Conservation (phyloP, 2,329 filamentous ascomycete genomes). For the Coniochaeta sp. region DNA sequence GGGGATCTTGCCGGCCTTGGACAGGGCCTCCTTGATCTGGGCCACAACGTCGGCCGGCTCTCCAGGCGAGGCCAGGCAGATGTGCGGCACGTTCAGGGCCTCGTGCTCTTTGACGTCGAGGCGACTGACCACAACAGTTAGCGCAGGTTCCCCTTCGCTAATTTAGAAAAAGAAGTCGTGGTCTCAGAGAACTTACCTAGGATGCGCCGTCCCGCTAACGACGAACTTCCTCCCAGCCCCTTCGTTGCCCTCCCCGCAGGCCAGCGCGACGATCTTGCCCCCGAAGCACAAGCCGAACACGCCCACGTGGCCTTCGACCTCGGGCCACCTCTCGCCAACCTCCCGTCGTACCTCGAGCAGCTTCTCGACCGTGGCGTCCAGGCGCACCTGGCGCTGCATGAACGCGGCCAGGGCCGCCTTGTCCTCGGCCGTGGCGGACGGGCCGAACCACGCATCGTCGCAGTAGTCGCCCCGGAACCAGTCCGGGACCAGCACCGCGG, state of each 20-base stretch:
- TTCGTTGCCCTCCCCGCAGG: conserved; percentile 26
- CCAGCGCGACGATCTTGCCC: conserved; percentile 29
- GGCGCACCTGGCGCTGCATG: conserved; percentile 19
- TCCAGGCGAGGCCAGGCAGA: conserved; percentile 41
- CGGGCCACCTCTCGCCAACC: conserved; percentile 23
- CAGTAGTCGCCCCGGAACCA: conserved; percentile 29
- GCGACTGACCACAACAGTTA: conserved; percentile 10
- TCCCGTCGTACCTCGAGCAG: conserved; percentile 23
- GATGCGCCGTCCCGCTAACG: conserved; percentile 24
- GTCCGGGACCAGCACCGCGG: conserved; percentile 33
- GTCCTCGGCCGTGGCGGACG: conserved; percentile 37
- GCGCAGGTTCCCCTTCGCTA: not conserved
- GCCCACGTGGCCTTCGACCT: conserved; percentile 31
- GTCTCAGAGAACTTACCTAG: conserved; percentile 14
- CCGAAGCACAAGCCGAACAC: conserved; percentile 44
- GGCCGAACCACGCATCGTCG: conserved; percentile 22
- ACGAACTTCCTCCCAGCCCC: conserved; percentile 27
- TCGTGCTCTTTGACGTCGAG: conserved; percentile 34
- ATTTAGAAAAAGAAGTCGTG: too few species aligned
- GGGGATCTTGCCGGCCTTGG: conserved; percentile 26
- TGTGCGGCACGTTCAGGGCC: conserved; percentile 36
- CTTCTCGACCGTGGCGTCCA: conserved; percentile 18
- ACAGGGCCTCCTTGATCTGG: conserved; percentile 33
- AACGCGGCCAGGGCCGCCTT: conserved; percentile 23
- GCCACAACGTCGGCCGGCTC: conserved; percentile 36